A percentile compares a stretch with the other conserved stretches of the same genome.
These are phyloP conservation scores for Petunia hybrid DNA, from an alignment of 305 asterid genomes.

Conservation along the genomic window DNA sequence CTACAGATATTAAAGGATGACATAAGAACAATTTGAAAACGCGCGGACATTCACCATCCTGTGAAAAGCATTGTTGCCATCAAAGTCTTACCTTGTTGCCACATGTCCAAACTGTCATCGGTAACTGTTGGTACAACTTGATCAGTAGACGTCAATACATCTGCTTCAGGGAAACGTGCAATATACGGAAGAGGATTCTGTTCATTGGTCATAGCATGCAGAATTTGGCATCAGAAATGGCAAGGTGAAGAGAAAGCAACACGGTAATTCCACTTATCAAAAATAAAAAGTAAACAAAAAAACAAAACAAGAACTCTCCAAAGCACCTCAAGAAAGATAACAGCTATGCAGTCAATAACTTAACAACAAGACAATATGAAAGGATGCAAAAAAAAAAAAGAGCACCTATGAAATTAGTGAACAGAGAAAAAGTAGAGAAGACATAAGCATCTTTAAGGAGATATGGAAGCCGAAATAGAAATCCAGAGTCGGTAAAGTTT, in stretches of 20 bases:
- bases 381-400: neutral
- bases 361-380: constrained; percentile 10
- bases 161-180: constrained; percentile 97
- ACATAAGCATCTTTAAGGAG: neutral
- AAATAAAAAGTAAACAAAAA: constrained; percentile 4
- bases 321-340: neutral
- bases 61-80: constrained; percentile 38
- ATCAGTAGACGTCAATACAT: constrained; percentile 94
- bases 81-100: constrained; percentile 74
- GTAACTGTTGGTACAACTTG: constrained; percentile 84
- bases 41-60: neutral
- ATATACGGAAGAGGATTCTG: constrained; percentile 97
- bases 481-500: constrained; percentile 6
- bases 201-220: constrained; percentile 45
- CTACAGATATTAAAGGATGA: constrained; percentile 1
- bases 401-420: neutral
- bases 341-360: neutral
- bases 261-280: constrained; percentile 25
- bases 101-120: constrained; percentile 90
- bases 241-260: constrained; percentile 34
- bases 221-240: constrained; percentile 25
- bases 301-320: neutral
- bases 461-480: neutral
- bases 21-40: constrained; percentile 17
- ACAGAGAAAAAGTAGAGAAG: constrained; percentile 7